Evolutionary conservation across 177 flowering plant species (phyloP).

Genomic region (Tripterygium wilfordii): DNA sequence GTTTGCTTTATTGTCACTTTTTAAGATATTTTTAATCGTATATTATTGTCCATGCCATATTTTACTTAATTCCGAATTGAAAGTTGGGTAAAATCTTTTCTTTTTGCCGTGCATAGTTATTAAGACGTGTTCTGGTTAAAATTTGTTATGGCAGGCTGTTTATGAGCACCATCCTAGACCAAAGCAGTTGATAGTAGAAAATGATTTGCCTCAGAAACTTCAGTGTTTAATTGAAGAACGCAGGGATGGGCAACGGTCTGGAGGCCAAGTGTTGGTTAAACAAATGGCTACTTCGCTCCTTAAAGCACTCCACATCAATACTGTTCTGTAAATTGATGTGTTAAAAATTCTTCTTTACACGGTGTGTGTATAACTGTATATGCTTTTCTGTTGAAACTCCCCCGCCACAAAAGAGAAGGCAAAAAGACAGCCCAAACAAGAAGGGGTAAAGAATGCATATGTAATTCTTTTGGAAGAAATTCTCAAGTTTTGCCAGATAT

Average conservation of each 20-base stretch:
- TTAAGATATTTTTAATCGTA: too few relatives aligned
- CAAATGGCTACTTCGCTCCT: slow-evolving; percentile 99
- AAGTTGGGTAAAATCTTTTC: too few relatives aligned
- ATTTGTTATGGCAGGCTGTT: slow-evolving; percentile 58
- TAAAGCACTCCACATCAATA: slow-evolving; percentile 95
- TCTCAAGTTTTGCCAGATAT: too few relatives aligned
- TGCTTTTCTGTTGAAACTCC: neutral
- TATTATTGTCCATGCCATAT: too few relatives aligned
- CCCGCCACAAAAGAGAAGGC: too few relatives aligned
- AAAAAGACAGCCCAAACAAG: too few relatives aligned
- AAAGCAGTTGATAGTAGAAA: slow-evolving; percentile 96
- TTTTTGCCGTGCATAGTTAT: too few relatives aligned
- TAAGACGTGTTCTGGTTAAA: neutral
- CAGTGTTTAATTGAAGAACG: slow-evolving; percentile 93
- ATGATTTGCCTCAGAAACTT: slow-evolving; percentile 91
- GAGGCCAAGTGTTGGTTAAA: slow-evolving; percentile 96
- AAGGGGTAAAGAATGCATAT: too few relatives aligned
- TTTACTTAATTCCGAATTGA: too few relatives aligned
- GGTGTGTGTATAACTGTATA: neutral
- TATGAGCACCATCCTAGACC: slow-evolving; percentile 99
- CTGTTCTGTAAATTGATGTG: slow-evolving; percentile 66
- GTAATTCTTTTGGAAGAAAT: too few relatives aligned
- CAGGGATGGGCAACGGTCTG: slow-evolving; percentile 84
- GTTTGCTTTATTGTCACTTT: too few relatives aligned
- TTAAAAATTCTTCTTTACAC: neutral